phyloP scores from a whole-genome alignment of 1,284 basidiomycete species.

The Ganoderma meredithae region DNA sequence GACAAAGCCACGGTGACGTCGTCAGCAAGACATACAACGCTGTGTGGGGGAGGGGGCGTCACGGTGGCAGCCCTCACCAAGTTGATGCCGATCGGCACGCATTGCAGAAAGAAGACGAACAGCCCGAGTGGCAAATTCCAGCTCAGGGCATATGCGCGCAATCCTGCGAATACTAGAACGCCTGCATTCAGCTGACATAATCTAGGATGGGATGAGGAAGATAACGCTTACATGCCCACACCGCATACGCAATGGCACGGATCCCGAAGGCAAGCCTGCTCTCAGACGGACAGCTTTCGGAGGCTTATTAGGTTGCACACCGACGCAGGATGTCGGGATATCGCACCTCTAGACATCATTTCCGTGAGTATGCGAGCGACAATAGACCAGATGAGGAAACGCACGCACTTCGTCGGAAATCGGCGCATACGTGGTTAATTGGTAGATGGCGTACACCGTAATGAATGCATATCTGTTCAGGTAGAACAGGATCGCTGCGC shows the following conservation, averaged over 20 bases:
- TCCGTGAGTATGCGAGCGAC: not conserved
- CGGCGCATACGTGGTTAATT: not conserved
- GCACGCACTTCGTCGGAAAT: not conserved
- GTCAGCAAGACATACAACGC: not conserved
- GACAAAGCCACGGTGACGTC: no score
- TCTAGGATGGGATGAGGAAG: not conserved
- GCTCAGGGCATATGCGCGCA: not conserved
- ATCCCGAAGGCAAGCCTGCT: not conserved
- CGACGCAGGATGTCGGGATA: not conserved
- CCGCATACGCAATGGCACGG: not conserved
- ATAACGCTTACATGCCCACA: not conserved
- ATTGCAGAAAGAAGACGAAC: not conserved
- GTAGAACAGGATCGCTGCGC: not conserved
- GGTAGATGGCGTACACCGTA: not conserved
- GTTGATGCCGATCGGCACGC: not conserved
- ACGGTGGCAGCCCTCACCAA: not conserved
- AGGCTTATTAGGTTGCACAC: not conserved
- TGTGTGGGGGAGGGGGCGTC: not conserved
- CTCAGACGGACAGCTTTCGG: not conserved
- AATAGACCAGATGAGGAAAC: no score
- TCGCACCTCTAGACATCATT: not conserved
- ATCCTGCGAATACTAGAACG: not conserved
- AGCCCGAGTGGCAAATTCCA: not conserved
- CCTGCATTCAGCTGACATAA: not conserved
- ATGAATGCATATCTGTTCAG: not conserved